Evolutionary conservation across 192 early-diverging fungal species (phyloP).

Genomic region (Mortierella claussenii): DNA sequence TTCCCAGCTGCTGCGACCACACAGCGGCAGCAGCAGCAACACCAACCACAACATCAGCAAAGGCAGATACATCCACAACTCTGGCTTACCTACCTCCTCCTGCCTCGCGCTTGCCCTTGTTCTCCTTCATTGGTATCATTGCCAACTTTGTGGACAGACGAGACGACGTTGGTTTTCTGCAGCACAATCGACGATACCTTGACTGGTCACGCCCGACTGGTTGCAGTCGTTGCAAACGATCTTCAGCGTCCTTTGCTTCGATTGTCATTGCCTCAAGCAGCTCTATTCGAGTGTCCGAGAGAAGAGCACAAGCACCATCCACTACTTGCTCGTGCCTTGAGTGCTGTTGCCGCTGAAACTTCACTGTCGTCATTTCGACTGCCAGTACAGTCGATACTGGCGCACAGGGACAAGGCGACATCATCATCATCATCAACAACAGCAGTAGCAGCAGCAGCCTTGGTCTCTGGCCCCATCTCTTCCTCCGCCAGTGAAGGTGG

Average conservation of each 20-base stretch:
- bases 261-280: constrained; percentile 11
- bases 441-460: too few species aligned
- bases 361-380: not conserved
- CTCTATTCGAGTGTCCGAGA: too few species aligned
- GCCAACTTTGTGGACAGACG: constrained; percentile 7
- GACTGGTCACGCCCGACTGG: constrained; percentile 7
- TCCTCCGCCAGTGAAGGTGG: not conserved
- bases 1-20: constrained; percentile 1
- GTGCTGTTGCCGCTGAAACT: not conserved
- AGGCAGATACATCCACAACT: not conserved
- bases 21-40: constrained; percentile 7
- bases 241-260: constrained; percentile 27
- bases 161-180: not conserved
- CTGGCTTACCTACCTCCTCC: not conserved
- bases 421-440: too few species aligned
- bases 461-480: constrained; percentile 6
- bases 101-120: not conserved
- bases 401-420: constrained; percentile 11
- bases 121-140: not conserved
- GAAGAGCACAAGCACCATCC: not conserved
- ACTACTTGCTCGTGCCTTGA: constrained; percentile 15
- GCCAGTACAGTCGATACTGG: not conserved
- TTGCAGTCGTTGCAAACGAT: constrained; percentile 29
- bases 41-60: not conserved
- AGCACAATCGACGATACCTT: not conserved